Conservation (phyloP, 2,329 filamentous ascomycete species). For the Zopfia rhizophila region DNA sequence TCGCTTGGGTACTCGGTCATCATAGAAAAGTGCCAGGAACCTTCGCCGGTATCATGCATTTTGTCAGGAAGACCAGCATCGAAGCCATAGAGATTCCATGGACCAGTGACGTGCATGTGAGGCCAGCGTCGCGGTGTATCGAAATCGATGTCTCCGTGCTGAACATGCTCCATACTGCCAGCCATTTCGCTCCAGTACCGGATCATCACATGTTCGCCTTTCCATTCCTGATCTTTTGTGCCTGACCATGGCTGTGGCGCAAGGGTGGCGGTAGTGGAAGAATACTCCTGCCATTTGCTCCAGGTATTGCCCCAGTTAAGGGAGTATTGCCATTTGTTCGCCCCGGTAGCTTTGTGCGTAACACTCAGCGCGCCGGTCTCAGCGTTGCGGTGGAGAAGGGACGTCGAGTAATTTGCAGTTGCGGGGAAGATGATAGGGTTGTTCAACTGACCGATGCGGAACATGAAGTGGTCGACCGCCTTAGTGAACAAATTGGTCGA, state of each 20-base stretch:
- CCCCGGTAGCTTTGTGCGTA: slow-evolving; percentile 69
- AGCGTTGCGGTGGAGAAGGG: slow-evolving; percentile 58
- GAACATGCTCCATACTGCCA: slow-evolving; percentile 69
- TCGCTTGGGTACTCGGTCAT: slow-evolving; percentile 72
- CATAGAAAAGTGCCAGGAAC: slow-evolving; percentile 69
- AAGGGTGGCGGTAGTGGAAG: slow-evolving; percentile 62
- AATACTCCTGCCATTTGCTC: slow-evolving; percentile 68
- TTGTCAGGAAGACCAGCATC: slow-evolving; percentile 67
- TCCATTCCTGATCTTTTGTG: slow-evolving; percentile 67
- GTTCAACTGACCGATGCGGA: slow-evolving; percentile 66
- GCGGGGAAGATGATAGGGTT: slow-evolving; percentile 70
- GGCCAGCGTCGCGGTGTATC: slow-evolving; percentile 64
- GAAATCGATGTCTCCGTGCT: slow-evolving; percentile 66
- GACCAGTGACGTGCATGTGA: slow-evolving; percentile 70
- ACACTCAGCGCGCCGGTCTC: slow-evolving; percentile 59
- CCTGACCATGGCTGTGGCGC: slow-evolving; percentile 66
- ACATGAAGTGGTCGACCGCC: slow-evolving; percentile 69
- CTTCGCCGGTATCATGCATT: slow-evolving; percentile 60
- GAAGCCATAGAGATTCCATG: slow-evolving; percentile 72
- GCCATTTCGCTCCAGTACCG: slow-evolving; percentile 71
- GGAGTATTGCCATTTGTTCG: slow-evolving; percentile 71
- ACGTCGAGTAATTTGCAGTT: slow-evolving; percentile 67
- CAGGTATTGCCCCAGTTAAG: slow-evolving; percentile 70
- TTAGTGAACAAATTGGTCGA: slow-evolving; percentile 58
- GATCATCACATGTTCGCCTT: slow-evolving; percentile 69